These are phyloP conservation scores for Maudiozyma humilis DNA, from an alignment of 1,139 yeast genomes.

Conservation along the genomic window DNA sequence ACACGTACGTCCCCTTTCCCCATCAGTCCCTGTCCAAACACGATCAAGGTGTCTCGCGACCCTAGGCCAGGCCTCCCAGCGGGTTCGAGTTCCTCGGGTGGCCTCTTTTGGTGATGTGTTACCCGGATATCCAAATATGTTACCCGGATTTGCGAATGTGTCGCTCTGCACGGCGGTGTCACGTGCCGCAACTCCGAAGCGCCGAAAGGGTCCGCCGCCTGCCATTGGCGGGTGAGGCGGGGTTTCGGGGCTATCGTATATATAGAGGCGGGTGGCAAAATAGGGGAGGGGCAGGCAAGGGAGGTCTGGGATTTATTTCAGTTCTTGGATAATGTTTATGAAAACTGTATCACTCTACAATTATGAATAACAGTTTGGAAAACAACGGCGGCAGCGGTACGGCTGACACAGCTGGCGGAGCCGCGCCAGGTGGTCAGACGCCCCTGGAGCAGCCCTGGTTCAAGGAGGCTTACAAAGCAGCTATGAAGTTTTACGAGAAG, in stretches of 20 bases:
- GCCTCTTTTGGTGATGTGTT: too few species aligned
- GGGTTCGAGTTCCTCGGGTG: neutral
- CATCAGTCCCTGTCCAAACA: neutral
- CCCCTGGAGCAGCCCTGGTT: slow-evolving; percentile 25
- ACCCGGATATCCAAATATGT: too few species aligned
- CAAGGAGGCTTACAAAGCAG: slow-evolving; percentile 27
- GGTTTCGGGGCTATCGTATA: neutral
- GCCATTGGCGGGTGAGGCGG: neutral
- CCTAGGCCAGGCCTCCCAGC: neutral
- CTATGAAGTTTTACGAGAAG: slow-evolving; percentile 26
- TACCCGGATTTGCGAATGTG: too few species aligned
- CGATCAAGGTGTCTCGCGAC: neutral
- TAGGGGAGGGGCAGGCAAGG: too few species aligned
- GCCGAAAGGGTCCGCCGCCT: neutral
- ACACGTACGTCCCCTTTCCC: neutral
- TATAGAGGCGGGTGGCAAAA: neutral
- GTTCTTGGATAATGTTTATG: too few species aligned
- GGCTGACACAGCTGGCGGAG: neutral
- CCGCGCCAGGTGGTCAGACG: neutral
- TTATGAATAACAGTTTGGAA: neutral
- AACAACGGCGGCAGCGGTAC: neutral
- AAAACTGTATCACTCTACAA: too few species aligned
- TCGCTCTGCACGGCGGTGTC: too few species aligned
- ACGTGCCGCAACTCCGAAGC: neutral
- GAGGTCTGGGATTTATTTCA: too few species aligned